These are phyloP conservation scores for Plasmodium inui DNA, from an alignment of 169 alveolate species.

Conservation along the genomic window DNA sequence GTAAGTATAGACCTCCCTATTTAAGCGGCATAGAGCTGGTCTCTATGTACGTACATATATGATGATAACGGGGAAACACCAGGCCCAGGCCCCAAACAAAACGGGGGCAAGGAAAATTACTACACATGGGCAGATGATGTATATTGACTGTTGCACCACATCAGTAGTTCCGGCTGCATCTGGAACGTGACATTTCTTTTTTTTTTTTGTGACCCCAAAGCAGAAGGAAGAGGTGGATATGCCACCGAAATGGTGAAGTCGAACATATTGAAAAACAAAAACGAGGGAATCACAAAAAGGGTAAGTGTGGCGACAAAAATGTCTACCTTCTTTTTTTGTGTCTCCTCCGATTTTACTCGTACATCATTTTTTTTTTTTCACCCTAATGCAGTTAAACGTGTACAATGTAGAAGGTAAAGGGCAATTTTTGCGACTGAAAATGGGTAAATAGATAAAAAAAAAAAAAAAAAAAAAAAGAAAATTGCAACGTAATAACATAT, in stretches of 20 bases:
- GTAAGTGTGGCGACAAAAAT: slow-evolving; percentile 6
- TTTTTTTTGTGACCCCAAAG: not conserved
- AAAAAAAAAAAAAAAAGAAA: not conserved
- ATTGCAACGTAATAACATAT: not conserved
- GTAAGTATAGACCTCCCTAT: slow-evolving; percentile 5
- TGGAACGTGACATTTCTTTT: not conserved
- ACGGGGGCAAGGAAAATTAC: not conserved
- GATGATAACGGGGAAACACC: not conserved
- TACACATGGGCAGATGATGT: not conserved
- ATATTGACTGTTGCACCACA: not conserved
- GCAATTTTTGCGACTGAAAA: not conserved
- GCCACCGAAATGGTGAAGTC: slow-evolving; percentile 62
- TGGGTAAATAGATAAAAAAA: not conserved
- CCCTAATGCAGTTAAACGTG: slow-evolving; percentile 10
- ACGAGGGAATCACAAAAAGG: slow-evolving; percentile 36
- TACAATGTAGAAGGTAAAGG: slow-evolving; percentile 48
- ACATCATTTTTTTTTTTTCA: not conserved
- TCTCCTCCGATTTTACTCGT: not conserved
- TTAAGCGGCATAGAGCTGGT: not conserved
- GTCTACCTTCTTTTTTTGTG: not conserved
- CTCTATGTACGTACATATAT: not conserved
- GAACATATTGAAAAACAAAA: slow-evolving; percentile 10
- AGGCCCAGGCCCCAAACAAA: not conserved
- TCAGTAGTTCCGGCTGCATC: not conserved
- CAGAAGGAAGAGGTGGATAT: slow-evolving; percentile 73